phyloP scores from a whole-genome alignment of 257 asterid genomes.

The Linaria vulgaris region DNA sequence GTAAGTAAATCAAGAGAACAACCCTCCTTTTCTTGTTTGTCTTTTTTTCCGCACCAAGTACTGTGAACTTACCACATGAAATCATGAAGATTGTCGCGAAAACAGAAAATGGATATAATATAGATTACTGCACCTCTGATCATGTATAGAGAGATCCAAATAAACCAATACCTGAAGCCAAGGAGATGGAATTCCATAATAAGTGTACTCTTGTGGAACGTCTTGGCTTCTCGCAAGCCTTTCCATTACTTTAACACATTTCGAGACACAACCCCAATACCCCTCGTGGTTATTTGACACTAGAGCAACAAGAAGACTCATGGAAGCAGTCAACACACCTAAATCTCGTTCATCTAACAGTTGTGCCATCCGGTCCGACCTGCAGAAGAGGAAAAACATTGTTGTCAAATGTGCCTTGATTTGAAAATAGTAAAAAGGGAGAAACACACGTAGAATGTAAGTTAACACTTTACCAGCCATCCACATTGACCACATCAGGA shows the following conservation, averaged over 20 bases:
- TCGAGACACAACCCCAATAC: conserved; percentile 97
- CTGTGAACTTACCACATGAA: too few species aligned
- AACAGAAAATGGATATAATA: conserved; percentile 1
- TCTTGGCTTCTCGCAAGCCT: conserved; percentile 96
- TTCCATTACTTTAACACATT: conserved; percentile 89
- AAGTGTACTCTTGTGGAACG: conserved; percentile 96
- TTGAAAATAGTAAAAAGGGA: neutral
- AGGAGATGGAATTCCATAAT: conserved; percentile 98
- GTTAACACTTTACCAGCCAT: conserved; percentile 73
- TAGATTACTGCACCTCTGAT: neutral
- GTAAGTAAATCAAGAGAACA: conserved; percentile 17
- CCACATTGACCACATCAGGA: conserved; percentile 96
- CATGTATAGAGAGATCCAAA: conserved; percentile 7
- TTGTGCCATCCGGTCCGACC: conserved; percentile 99
- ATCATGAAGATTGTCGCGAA: neutral
- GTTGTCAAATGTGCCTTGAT: conserved; percentile 14
- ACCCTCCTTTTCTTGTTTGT: neutral
- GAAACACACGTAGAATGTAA: conserved; percentile 23
- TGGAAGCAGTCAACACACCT: conserved; percentile 95
- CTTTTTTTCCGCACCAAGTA: neutral
- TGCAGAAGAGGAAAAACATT: conserved; percentile 32
- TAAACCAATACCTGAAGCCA: conserved; percentile 93
- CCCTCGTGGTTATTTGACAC: conserved; percentile 94
- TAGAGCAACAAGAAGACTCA: conserved; percentile 95
- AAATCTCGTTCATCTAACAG: conserved; percentile 97